A percentile compares a stretch with the other conserved stretches of the same genome.
phyloP scores from a whole-genome alignment of 768 basidiomycete genomes.

The Saitozyma sp. region DNA sequence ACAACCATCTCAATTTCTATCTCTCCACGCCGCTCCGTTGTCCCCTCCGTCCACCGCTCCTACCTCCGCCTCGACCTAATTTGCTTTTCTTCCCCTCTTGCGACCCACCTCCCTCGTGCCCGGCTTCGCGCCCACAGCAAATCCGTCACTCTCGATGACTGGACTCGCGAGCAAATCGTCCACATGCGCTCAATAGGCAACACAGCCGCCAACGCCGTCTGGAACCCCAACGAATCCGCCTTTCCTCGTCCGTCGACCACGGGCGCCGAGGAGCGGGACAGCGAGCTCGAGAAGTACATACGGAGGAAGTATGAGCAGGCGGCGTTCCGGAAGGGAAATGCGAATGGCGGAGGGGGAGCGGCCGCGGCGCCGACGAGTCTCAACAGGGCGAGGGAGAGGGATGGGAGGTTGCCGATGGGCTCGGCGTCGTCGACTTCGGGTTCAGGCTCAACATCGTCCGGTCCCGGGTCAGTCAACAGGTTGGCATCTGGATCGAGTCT shows the following conservation, averaged over 20 bases:
- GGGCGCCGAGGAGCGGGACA: conserved; percentile 70
- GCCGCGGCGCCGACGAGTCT: conserved; percentile 27
- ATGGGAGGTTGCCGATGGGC: conserved; percentile 15
- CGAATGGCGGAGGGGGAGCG: background rate
- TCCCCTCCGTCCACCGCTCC: too few species aligned
- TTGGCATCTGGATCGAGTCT: too few species aligned
- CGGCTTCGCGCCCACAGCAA: conserved; percentile 60
- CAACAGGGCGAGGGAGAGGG: conserved; percentile 29
- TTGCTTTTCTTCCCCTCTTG: too few species aligned
- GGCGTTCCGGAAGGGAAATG: conserved; percentile 33
- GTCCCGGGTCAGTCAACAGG: too few species aligned
- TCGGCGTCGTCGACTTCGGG: background rate
- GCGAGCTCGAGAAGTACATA: conserved; percentile 88
- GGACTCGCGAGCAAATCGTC: conserved; percentile 45
- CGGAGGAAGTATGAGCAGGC: conserved; percentile 62
- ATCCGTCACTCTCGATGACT: conserved; percentile 75
- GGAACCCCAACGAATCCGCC: conserved; percentile 78
- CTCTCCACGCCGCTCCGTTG: too few species aligned
- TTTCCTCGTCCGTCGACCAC: conserved; percentile 70
- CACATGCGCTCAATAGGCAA: conserved; percentile 79
- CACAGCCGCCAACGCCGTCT: conserved; percentile 70
- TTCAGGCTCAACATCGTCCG: too few species aligned
- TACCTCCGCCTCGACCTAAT: too few species aligned
- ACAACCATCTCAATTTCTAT: too few species aligned
- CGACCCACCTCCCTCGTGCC: too few species aligned